Base-by-base conservation (phyloP, 352 stramenopile genomes). In the Thraustochytrium sp. region DNA sequence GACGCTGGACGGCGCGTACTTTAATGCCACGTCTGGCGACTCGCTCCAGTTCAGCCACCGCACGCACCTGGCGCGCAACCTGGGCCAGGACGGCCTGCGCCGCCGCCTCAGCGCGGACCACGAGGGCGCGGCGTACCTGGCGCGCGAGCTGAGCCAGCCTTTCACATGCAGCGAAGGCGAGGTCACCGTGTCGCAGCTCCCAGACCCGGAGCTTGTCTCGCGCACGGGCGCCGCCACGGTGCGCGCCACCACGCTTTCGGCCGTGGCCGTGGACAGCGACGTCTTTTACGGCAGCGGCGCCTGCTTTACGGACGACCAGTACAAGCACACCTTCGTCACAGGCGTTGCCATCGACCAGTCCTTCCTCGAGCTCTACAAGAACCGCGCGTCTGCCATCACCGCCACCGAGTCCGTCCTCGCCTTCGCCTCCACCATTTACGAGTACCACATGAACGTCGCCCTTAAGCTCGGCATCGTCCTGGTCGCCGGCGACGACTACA, bases 381-480 rank as follows among this genome's bases (percentile, higher is more conserved):
- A 3, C 23, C 31, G 31, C 34, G n/a, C 8, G 18, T 13, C 8
- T 4, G 53, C 46, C 13, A 64, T 80, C 53, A 53, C 18, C 11
- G n/a, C 36, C 26, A 16, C 31, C 26, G 68, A 80, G 42, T 46
- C 48, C 37, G 37, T 26, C 16, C 16, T 80, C 4, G 48, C 68
- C 18, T 23, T 21, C 9, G 63, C 68, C 13, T 63, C 44, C 37
- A 21, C 68, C 18, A 44, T 80, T 8, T 80, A 80, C 44, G 48
- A 65, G 68, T 80, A 61, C 2, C 68, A 80, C 44, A 55, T 80
- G 34, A 80, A 80, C 68, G 44, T 80, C 21, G 11, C 11, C 18
- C 48, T 80, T 18, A 18, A n/a, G 8, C 26, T 80, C n/a, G 68
- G 48, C 2, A 29, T 29, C n/a, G 26, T 65, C 2, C 48, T 63